These are phyloP conservation scores for Mycena sp. DNA, from an alignment of 1,284 basidiomycete species.

Conservation along the genomic window DNA sequence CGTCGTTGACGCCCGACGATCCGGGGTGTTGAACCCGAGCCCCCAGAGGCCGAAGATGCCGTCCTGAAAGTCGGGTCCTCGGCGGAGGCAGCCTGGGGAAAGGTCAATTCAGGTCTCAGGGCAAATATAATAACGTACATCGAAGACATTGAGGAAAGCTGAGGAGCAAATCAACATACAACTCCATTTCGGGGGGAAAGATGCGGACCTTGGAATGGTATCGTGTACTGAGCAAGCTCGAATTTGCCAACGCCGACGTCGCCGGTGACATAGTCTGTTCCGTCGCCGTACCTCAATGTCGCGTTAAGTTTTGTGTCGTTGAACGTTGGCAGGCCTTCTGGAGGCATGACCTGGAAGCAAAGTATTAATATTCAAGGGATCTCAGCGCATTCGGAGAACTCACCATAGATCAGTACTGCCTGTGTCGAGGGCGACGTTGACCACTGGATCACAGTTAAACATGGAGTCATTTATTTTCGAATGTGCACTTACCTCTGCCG, in stretches of 20 bases:
- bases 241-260: constrained; percentile 25
- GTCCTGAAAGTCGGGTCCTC: constrained; percentile 16
- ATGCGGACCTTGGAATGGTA: constrained; percentile 21
- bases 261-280: constrained; percentile 19
- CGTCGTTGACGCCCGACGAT: constrained; percentile 23
- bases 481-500: constrained; percentile 17
- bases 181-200: neutral
- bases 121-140: neutral
- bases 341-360: constrained; percentile 26
- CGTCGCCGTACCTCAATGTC: constrained; percentile 19
- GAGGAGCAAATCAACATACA: neutral
- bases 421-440: constrained; percentile 27
- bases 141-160: constrained; percentile 25
- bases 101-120: constrained; percentile 8
- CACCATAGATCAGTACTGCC: constrained; percentile 29
- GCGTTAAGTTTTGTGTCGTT: constrained; percentile 21
- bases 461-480: neutral
- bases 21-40: constrained; percentile 25
- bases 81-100: constrained; percentile 2
- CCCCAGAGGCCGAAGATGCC: constrained; percentile 27
- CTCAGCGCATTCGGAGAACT: neutral
- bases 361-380: no score
- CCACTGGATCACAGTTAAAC: constrained; percentile 10
- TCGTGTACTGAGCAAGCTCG: constrained; percentile 8
- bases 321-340: constrained; percentile 24